Evolutionary conservation across 2,329 filamentous ascomycete species (phyloP), one percentile per base, ranked within the genome.

Genomic region (Ceratocystis ficicola): DNA sequence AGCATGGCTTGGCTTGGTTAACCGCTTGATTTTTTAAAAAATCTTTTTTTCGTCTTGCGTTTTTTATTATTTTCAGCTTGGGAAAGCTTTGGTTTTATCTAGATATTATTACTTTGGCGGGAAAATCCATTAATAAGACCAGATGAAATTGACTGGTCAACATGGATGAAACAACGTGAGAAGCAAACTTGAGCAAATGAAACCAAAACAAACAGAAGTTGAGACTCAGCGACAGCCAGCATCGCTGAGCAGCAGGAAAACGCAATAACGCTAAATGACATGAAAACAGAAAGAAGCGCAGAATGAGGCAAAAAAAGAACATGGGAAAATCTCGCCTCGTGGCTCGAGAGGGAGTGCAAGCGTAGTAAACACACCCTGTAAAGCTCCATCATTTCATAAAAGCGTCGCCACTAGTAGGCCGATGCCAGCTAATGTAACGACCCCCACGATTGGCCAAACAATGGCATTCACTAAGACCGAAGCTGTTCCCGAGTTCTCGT

Each of bases 371-470:
- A 44, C 15, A 48, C 8, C 12, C 25, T 55, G 50, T 55, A 15
- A 30, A 57, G 10, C 22, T 2, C 5, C 12, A 5, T 32, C 12
- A 5, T 57, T 28, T 57, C 36, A 60, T 22, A 48, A 20, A 50
- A 65, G 12, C 15, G 63, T 36, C 12, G 25, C 62, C 17, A 67
- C 48, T 12, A 67, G 8, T 7, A 67, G 55, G 22, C 62, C 62
- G 7, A 60, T 64, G 44, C 44, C 44, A 30, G 44, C 62, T 10
- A 67, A 1, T 22, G 59, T 44, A 17, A 57, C 65, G 25, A 30
- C 28, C 17, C 62, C 62, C 17, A 67, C 62, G n/a, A 67, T 64
- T 17, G 62, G 65, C 65, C 62, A 64, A 25, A 67, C 65, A 62
- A 67, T 67, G 3, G 65, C 65, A n/a, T 67, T 67, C 15, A 64